Evolutionary conservation across 225 moss, liverwort and hornwort species (phyloP), one percentile per base, ranked within the genome.

Genomic region (Polytrichum formosum): DNA sequence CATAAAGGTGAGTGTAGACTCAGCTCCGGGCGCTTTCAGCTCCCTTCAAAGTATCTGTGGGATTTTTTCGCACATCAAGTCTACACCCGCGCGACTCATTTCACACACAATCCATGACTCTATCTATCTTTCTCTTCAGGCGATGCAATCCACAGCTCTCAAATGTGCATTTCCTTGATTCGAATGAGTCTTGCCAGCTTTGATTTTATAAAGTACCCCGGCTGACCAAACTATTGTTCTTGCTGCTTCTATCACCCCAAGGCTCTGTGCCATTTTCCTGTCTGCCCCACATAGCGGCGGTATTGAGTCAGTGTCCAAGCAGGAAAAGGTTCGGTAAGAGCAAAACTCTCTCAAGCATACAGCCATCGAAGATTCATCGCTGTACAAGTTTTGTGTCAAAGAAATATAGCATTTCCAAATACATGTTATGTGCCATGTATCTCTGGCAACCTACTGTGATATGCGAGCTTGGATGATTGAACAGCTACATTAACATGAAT

Each of bases 91-190:
- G 26, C 22, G 22, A 16, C 9, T 61, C 61, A 61, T 46, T 64
- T 62, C 74, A 63, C 26, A 66, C 65, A 65, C 35, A 77, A 72
- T 75, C 26, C 28, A 70, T 59, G 61, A 28, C 63, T 35, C 66
- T 46, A 16, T 55, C 53, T 69, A 8, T 46, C 29, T 69, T 0
- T 61, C 18, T 28, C 4, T 56, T 76, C 78, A 78, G 53, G 80
- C 81, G 53, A 67, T 73, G 75, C 78, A 81, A 67, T 81, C 81
- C 21, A 70, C 26, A 29, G 67, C 78, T 78, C 75, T 65, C 55
- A 59, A 66, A 31, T 79, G 83, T 5, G 75, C 73, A 25, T 73
- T 83, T 26, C 76, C 79, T 59, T 73, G 76, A 22, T 83, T 83
- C 33, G 83, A 70, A 71, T 79, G 79, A 18, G 69, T 26, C 54